A percentile compares a stretch with the other conserved stretches of the same genome.
phyloP scores from a whole-genome alignment of 108 stramenopile species.

The Stephanodiscus triporus region DNA sequence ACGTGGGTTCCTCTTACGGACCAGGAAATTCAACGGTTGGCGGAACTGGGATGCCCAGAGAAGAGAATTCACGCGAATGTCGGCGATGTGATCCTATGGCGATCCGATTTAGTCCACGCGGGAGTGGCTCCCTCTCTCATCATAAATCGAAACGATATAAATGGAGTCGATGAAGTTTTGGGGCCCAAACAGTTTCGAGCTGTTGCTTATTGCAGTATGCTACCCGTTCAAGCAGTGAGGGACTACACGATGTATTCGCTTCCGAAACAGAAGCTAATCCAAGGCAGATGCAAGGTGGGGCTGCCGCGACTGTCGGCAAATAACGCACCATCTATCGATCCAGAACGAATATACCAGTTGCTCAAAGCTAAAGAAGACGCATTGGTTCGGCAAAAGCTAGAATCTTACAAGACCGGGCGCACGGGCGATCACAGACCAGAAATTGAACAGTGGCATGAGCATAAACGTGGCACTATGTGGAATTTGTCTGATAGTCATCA shows the following conservation, averaged over 20 bases:
- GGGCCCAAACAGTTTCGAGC: conserved; percentile 42
- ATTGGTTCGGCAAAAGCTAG: conserved; percentile 41
- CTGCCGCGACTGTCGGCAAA: conserved; percentile 3
- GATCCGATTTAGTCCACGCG: conserved; percentile 58
- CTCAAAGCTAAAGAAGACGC: conserved; percentile 13
- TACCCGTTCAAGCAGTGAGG: conserved; percentile 40
- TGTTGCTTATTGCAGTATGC: conserved; percentile 52
- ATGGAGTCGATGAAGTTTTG: neutral
- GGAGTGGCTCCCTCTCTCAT: conserved; percentile 30
- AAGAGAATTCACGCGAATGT: conserved; percentile 40
- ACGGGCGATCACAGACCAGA: conserved; percentile 62
- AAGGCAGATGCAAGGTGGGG: neutral
- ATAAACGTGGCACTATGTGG: conserved; percentile 32
- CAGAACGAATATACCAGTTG: neutral
- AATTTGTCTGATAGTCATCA: conserved; percentile 4
- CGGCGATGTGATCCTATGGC: conserved; percentile 78
- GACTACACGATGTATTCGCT: conserved; percentile 33
- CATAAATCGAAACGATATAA: neutral
- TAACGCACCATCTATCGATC: neutral
- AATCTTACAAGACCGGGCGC: conserved; percentile 61
- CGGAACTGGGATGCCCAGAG: conserved; percentile 24
- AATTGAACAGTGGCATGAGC: conserved; percentile 51
- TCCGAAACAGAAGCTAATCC: conserved; percentile 24
- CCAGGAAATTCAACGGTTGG: conserved; percentile 30
- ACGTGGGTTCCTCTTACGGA: conserved; percentile 52